phyloP scores from a whole-genome alignment of 768 basidiomycete genomes.

The Amanita exitialis region DNA sequence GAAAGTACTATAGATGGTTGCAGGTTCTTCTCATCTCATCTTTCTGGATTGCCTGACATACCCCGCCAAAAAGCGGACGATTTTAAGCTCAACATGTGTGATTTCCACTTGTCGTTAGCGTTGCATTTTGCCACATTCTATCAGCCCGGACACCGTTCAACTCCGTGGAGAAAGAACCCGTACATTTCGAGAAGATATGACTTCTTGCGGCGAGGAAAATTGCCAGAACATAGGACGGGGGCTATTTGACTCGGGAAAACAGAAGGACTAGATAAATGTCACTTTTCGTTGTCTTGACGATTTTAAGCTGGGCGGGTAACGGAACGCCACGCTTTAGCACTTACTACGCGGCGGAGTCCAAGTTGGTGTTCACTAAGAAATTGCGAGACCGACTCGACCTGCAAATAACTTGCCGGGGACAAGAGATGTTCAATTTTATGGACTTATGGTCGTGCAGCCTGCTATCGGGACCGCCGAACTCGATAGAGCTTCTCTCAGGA shows the following conservation, averaged over 20 bases:
- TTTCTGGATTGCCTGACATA: too few relatives aligned
- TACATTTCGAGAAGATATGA: not conserved
- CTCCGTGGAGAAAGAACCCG: not conserved
- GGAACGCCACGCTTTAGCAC: not conserved
- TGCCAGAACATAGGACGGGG: not conserved
- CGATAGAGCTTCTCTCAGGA: not conserved
- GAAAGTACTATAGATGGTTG: too few relatives aligned
- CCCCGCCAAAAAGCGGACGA: too few relatives aligned
- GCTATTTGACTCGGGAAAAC: not conserved
- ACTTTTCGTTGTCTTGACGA: slow-evolving; percentile 1
- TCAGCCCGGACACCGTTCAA: not conserved
- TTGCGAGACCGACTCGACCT: too few relatives aligned
- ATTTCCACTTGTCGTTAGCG: too few relatives aligned
- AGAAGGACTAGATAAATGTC: not conserved
- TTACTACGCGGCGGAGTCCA: too few relatives aligned
- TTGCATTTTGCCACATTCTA: too few relatives aligned
- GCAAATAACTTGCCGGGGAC: not conserved
- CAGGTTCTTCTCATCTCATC: too few relatives aligned
- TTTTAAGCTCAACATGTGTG: too few relatives aligned
- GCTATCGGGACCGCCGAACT: slow-evolving; percentile 5
- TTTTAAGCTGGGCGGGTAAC: not conserved
- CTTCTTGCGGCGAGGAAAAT: not conserved
- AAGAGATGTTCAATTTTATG: not conserved
- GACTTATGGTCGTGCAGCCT: not conserved
- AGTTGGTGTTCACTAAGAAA: too few relatives aligned